Conservation (phyloP, 2,329 filamentous ascomycete species). For the Arthrinium phaeospermum region DNA sequence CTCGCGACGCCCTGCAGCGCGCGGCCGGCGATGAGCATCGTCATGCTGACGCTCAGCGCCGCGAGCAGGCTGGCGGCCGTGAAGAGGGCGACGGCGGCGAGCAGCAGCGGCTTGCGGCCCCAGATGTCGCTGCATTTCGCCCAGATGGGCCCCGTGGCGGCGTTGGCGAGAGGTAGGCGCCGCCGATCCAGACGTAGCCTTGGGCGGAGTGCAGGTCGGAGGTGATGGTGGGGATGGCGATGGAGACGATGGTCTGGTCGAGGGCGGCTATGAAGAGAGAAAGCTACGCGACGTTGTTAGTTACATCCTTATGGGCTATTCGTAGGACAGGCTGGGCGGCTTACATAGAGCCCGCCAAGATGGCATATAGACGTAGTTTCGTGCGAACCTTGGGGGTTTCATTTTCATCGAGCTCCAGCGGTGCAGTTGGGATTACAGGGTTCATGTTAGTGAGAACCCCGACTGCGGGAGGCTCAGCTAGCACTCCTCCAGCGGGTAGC, state of each 20-base stretch:
- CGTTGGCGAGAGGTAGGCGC: constrained; percentile 71
- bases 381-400: constrained; percentile 31
- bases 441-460: constrained; percentile 1
- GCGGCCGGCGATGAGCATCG: constrained; percentile 48
- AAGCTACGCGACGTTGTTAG: constrained; percentile 31
- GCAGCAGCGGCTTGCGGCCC: constrained; percentile 26
- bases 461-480: constrained; percentile 9
- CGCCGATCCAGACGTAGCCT: constrained; percentile 76
- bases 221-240: constrained; percentile 63
- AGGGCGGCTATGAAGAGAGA: constrained; percentile 66
- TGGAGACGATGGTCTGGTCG: constrained; percentile 69
- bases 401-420: constrained; percentile 27
- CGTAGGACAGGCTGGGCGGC: background rate
- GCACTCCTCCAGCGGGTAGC: constrained; percentile 12
- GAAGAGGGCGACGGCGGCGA: constrained; percentile 26
- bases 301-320: background rate
- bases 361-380: constrained; percentile 32
- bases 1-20: constrained; percentile 44
- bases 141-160: constrained; percentile 59
- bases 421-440: constrained; percentile 20
- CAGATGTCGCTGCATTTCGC: constrained; percentile 28
- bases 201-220: constrained; percentile 58
- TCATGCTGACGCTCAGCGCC: constrained; percentile 46
- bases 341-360: constrained; percentile 34
- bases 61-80: constrained; percentile 28